phyloP scores from a whole-genome alignment of 352 stramenopile genomes.

The Stramenopiles sp. region DNA sequence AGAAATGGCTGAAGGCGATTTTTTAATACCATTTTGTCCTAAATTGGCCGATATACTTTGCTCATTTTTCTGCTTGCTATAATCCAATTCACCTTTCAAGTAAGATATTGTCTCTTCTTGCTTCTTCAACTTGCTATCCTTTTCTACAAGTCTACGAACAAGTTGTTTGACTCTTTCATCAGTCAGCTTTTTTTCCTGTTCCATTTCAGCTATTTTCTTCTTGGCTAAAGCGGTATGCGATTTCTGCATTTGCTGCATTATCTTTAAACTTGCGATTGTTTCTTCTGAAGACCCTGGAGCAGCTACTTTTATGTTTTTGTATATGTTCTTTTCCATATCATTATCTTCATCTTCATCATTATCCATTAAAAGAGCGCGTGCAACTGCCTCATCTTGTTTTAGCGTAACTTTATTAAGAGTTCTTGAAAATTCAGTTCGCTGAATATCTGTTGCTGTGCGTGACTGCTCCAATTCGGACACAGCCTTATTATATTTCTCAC shows the following conservation, averaged over 20 bases:
- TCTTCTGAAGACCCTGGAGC: neutral
- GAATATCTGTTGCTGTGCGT: neutral
- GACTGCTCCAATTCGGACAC: neutral
- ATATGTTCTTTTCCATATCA: neutral
- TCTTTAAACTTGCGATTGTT: neutral
- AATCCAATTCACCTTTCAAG: neutral
- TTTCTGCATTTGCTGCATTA: neutral
- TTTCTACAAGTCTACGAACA: neutral
- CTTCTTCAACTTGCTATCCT: conserved; percentile 2
- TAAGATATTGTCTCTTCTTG: neutral
- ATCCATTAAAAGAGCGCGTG: conserved; percentile 1
- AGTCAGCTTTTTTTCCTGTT: neutral
- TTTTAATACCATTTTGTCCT: neutral
- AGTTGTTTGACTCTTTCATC: neutral
- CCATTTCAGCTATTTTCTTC: neutral
- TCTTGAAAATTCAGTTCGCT: conserved; percentile 6
- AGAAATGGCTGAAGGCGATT: neutral
- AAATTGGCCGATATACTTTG: neutral
- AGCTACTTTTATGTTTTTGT: neutral
- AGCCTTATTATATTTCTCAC: neutral
- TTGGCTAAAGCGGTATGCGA: neutral
- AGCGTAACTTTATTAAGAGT: neutral
- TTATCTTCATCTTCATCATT: neutral
- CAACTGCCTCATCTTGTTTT: neutral
- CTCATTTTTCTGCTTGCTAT: neutral